These are phyloP conservation scores for Zygotorulaspora mrakii DNA, from an alignment of 1,139 yeast species.

Conservation along the genomic window DNA sequence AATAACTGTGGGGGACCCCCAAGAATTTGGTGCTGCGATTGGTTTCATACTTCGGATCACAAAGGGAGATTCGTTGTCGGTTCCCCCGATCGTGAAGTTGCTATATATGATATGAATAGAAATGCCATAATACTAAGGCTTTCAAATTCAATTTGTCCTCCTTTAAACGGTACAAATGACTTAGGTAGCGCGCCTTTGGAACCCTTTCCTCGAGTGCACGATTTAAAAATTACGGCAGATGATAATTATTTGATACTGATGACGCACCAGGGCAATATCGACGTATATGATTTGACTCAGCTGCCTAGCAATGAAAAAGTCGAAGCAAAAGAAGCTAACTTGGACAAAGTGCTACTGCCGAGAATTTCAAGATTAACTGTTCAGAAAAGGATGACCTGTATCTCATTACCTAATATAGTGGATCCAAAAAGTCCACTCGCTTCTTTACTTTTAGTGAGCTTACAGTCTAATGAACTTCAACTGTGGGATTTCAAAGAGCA, in stretches of 20 bases:
- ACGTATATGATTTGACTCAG: slow-evolving; percentile 30
- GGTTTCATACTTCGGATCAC: slow-evolving; percentile 49
- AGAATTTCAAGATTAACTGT: slow-evolving; percentile 31
- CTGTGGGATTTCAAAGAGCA: slow-evolving; percentile 62
- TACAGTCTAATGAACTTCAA: slow-evolving; percentile 76
- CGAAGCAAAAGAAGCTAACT: slow-evolving; percentile 7
- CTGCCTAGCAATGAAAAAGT: slow-evolving; percentile 21
- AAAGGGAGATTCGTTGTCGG: slow-evolving; percentile 62
- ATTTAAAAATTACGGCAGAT: slow-evolving; percentile 62
- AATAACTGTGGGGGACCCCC: slow-evolving; percentile 47
- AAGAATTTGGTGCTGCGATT: slow-evolving; percentile 65
- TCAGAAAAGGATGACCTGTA: slow-evolving; percentile 47
- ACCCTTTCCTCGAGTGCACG: slow-evolving; percentile 56
- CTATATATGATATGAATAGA: slow-evolving; percentile 52
- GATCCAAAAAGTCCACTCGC: slow-evolving; percentile 15
- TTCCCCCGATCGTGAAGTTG: slow-evolving; percentile 71
- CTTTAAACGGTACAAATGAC: slow-evolving; percentile 7
- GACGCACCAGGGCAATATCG: slow-evolving; percentile 54
- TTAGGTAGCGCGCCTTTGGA: slow-evolving; percentile 29
- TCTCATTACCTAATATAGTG: slow-evolving; percentile 40
- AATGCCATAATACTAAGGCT: slow-evolving; percentile 37
- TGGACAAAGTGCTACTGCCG: slow-evolving; percentile 19
- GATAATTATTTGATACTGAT: slow-evolving; percentile 61
- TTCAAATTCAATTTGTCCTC: slow-evolving; percentile 26
- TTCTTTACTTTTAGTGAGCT: slow-evolving; percentile 52